Evolutionary conservation across 306 rosid species (phyloP), one percentile per base, ranked within the genome.

Genomic region (Pterocarpus macrocarpus): DNA sequence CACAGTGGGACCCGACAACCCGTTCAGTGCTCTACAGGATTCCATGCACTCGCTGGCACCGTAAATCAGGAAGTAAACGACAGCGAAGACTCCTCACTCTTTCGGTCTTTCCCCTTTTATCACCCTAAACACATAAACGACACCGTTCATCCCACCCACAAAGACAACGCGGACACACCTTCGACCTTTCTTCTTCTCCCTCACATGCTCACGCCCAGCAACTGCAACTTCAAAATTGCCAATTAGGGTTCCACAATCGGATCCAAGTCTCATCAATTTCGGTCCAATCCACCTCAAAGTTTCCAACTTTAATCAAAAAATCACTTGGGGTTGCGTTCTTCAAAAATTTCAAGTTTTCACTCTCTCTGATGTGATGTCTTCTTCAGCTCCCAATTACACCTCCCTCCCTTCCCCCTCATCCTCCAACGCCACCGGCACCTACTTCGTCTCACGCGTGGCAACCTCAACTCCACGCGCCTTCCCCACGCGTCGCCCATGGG

Each of bases 401-500:
- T 52, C 87, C 0, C 78, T 77, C 15, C 84, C 88, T 2, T 66
- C 89, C 5, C 53, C 88, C n/a, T 57, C 76, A 1, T 57, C 82
- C 3, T 76, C 86, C 75, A 9, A 67, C 50, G 0, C 83, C 71
- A 0, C 61, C 28, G 9, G 5, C 1, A 57, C 88, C 2, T 52
- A 78, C 78, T 61, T 76, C 15, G 7, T 79, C 57, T 66, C 86
- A 4, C 82, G 82, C 78, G 70, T 78, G 74, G 44, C 79, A 2
- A 2, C 82, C 3, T 5, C 81, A 8, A 14, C 84, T 3, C 67
- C n/a, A 8, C 36, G 90, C 33, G 7, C 65, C 2, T 80, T 71
- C 80, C 77, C 88, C 74, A 77, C 82, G 52, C 86, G 87, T 76
- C 97, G 94, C 16, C 97, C 92, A 39, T 90, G 95, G 97, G 89